These are phyloP conservation scores for Ichthyophthirius multifiliis DNA, from an alignment of 169 alveolate species.

Conservation along the genomic window DNA sequence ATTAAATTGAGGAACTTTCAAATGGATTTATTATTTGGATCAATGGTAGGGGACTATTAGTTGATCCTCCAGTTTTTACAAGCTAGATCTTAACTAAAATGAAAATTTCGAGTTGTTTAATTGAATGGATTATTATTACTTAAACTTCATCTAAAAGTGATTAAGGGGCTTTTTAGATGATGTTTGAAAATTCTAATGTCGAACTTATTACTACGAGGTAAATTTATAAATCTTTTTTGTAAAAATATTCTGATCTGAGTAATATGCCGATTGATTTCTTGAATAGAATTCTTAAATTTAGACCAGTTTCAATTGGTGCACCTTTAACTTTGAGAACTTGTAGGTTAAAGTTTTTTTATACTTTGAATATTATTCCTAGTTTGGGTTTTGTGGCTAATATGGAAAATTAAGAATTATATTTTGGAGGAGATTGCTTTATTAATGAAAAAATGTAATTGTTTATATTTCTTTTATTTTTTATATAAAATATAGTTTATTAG, in stretches of 20 bases:
- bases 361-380: constrained; percentile 16
- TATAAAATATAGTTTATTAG: not conserved
- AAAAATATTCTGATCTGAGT: constrained; percentile 27
- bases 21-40: constrained; percentile 44
- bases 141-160: constrained; percentile 32
- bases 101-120: constrained; percentile 30
- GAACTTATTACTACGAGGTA: constrained; percentile 37
- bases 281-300: constrained; percentile 25
- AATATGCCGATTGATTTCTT: constrained; percentile 15
- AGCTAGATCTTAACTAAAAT: constrained; percentile 28
- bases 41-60: constrained; percentile 39
- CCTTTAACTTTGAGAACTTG: constrained; percentile 21
- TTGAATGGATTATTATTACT: constrained; percentile 33
- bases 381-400: constrained; percentile 23
- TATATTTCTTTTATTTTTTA: not conserved
- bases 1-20: not conserved
- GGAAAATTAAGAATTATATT: constrained; percentile 16
- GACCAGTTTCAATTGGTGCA: constrained; percentile 41
- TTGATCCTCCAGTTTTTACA: constrained; percentile 44
- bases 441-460: not conserved
- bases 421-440: constrained; percentile 23
- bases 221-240: constrained; percentile 29
- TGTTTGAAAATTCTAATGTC: constrained; percentile 26
- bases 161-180: constrained; percentile 36
- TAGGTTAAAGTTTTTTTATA: constrained; percentile 26